Evolutionary conservation across 176 grass and related monocot species (phyloP), one percentile per base, ranked within the genome.

Genomic region (Pontederia crassipes): DNA sequence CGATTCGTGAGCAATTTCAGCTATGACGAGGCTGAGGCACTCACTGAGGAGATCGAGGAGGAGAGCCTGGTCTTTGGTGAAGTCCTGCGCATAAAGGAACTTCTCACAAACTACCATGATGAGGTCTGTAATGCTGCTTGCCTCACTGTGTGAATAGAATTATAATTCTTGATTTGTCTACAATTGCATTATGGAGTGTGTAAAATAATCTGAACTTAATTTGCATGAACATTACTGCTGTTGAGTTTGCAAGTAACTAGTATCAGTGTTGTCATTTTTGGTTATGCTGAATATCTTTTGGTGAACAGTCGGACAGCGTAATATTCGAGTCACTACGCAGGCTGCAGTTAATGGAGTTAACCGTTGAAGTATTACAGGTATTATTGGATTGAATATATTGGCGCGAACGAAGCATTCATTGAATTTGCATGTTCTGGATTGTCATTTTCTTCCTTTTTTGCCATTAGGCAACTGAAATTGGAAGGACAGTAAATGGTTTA

Each of bases 261-360:
- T 3, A 40, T 3, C 6, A 10, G 54, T 54, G 28, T 56, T 78
- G 65, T 67, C 64, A 82, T 57, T 69, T 10, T 45, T 47, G 60
- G 18, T 48, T 18, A 35, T 18, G 17, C 17, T 64, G 8, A 20
- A 9, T 60, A 64, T 61, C 8, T 24, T 53, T 46, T 57, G 14
- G 28, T 18, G 58, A 71, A 54, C 82, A 90, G 87, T 80, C 87
- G 47, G 87, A 90, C 62, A 65, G 28, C 40, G 53, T 65, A 11
- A 64, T 90, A 69, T 80, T 90, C 45, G 79, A 90, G 52, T 83
- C 85, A 55, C 73, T 90, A 52, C 48, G 65, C 79, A 74, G 76
- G 54, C 62, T 90, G 69, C 73, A 90, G 69, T 26, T 80, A 73
- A 52, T 90, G 73, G 73, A 86, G 69, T 55, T 90, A 58, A 67